Percentiles rank a stretch among this genome's conserved stretches.
These are phyloP conservation scores for Penicillium expansum DNA, from an alignment of 2,329 filamentous ascomycete species.

Conservation along the genomic window DNA sequence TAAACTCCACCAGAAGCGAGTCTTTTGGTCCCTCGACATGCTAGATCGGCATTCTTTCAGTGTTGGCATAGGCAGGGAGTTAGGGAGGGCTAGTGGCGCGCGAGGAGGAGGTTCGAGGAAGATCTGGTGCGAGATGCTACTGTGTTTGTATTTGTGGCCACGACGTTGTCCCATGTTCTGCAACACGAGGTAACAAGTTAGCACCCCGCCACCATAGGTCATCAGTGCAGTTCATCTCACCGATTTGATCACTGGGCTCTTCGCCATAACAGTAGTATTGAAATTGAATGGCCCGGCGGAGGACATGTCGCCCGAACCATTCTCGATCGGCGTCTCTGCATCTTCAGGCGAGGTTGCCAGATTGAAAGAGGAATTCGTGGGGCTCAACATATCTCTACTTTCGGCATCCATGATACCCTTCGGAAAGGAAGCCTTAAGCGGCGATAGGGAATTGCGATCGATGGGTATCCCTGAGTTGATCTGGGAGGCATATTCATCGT, in stretches of 20 bases:
- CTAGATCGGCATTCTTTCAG: slow-evolving; percentile 81
- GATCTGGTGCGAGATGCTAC: slow-evolving; percentile 92
- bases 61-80: slow-evolving; percentile 88
- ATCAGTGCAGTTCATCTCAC: slow-evolving; percentile 49
- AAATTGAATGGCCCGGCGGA: slow-evolving; percentile 81
- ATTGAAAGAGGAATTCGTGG: slow-evolving; percentile 38
- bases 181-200: slow-evolving; percentile 20
- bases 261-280: slow-evolving; percentile 74
- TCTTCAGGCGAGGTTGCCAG: slow-evolving; percentile 30
- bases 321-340: slow-evolving; percentile 23
- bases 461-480: slow-evolving; percentile 32
- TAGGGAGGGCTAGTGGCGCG: slow-evolving; percentile 82
- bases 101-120: slow-evolving; percentile 87
- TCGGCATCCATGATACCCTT: slow-evolving; percentile 22
- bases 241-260: slow-evolving; percentile 69
- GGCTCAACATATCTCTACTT: slow-evolving; percentile 30
- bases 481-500: slow-evolving; percentile 33
- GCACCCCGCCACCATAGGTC: not conserved
- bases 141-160: slow-evolving; percentile 97
- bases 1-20: slow-evolving; percentile 81
- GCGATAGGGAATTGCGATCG: slow-evolving; percentile 50
- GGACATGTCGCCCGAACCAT: slow-evolving; percentile 34
- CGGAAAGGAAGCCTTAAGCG: slow-evolving; percentile 42
- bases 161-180: slow-evolving; percentile 87
- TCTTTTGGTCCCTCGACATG: slow-evolving; percentile 84